A percentile compares a stretch with the other conserved stretches of the same genome.
phyloP scores from a whole-genome alignment of 192 early-diverging fungal genomes.

The Gigaspora rosea region DNA sequence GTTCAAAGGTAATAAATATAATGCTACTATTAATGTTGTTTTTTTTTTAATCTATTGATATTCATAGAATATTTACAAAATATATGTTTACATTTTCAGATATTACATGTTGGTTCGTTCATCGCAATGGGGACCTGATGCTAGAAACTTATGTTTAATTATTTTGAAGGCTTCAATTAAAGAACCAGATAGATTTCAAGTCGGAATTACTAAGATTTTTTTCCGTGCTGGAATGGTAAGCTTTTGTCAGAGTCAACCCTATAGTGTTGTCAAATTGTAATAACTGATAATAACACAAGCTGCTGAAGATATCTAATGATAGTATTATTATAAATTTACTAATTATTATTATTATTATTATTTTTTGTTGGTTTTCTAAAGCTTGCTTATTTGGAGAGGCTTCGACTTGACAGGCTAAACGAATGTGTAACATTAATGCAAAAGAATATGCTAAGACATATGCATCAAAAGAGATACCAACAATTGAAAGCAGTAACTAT shows the following conservation, averaged over 20 bases:
- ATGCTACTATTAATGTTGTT: constrained; percentile 53
- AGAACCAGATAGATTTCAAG: constrained; percentile 87
- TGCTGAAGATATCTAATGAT: too few relatives aligned
- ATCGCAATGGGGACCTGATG: constrained; percentile 56
- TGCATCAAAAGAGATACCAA: constrained; percentile 64
- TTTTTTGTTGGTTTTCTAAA: constrained; percentile 18
- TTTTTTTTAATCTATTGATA: constrained; percentile 46
- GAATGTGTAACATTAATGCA: constrained; percentile 84
- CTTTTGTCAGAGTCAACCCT: constrained; percentile 2
- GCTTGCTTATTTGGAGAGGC: constrained; percentile 85
- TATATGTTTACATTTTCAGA: constrained; percentile 1
- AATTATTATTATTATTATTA: constrained; percentile 1
- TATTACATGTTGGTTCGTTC: constrained; percentile 64
- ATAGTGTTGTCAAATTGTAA: neutral
- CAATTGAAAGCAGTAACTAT: constrained; percentile 61
- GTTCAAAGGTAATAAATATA: constrained; percentile 62
- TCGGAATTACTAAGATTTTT: constrained; percentile 96
- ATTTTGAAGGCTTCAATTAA: constrained; percentile 70
- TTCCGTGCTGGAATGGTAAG: constrained; percentile 94
- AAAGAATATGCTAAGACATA: constrained; percentile 77
- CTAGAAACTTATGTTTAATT: constrained; percentile 57
- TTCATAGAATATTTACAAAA: neutral
- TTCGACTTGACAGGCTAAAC: constrained; percentile 80
- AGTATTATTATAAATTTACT: neutral
- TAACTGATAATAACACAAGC: too few relatives aligned